phyloP scores from a whole-genome alignment of 1,284 basidiomycete genomes.

The Rugosomyces carneus region DNA sequence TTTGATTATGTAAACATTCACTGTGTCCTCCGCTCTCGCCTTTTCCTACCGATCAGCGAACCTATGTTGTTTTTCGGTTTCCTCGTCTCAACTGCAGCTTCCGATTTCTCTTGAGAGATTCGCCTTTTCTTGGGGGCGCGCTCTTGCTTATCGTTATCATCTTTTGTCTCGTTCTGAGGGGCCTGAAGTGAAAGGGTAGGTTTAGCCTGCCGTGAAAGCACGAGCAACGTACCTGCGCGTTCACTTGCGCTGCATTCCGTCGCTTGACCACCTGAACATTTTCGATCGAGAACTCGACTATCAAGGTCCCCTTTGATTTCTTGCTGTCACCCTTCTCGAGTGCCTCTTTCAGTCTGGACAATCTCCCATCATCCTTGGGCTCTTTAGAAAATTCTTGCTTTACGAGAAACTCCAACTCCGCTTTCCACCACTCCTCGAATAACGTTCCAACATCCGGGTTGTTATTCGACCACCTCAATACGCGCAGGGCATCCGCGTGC shows the following conservation, averaged over 20 bases:
- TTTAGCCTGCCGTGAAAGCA: no score
- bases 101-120: conserved; percentile 17
- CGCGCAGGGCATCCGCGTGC: conserved; percentile 87
- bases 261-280: conserved; percentile 84
- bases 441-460: conserved; percentile 62
- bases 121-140: conserved; percentile 38
- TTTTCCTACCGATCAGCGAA: conserved; percentile 47
- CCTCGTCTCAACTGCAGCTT: conserved; percentile 18
- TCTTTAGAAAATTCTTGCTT: conserved; percentile 51
- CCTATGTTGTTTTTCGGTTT: conserved; percentile 35
- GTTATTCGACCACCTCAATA: conserved; percentile 93
- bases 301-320: conserved; percentile 56
- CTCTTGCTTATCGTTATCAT: conserved; percentile 20
- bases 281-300: conserved; percentile 92
- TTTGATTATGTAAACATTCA: not conserved
- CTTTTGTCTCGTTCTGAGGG: conserved; percentile 10
- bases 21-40: conserved; percentile 39
- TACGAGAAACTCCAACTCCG: conserved; percentile 69
- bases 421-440: conserved; percentile 79
- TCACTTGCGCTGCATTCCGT: conserved; percentile 42
- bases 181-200: not conserved
- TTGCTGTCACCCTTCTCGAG: conserved; percentile 41
- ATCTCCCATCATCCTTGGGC: conserved; percentile 42
- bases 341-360: conserved; percentile 58
- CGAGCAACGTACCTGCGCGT: conserved; percentile 19